Evolutionary conservation across 257 asterid species (phyloP), one percentile per base, ranked within the genome.

Genomic region (Oldenlandia corymbosa): DNA sequence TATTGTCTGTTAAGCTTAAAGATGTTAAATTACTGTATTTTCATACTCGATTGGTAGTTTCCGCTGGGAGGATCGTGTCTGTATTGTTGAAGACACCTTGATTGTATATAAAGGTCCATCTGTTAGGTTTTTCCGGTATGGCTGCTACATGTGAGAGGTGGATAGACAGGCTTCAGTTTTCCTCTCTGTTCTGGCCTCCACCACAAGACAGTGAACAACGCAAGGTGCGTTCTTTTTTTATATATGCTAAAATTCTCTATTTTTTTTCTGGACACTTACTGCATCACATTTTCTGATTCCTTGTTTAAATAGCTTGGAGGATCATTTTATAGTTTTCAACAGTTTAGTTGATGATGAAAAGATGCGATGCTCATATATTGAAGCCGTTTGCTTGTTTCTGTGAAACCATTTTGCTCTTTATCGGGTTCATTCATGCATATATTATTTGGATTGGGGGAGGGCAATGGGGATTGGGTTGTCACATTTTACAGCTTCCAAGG

Each of bases 121-220:
- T 68, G 30, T 64, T 42, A 60, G 53, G 46, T 55, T 72, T 68
- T 58, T n/a, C n/a, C n/a, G 43, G 6, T 21, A 92, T 92, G 99
- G 96, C 83, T 67, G 76, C 85, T 69, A 72, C 88, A 71, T 78
- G 73, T 60, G 95, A 85, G 72, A 92, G 82, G 82, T 92, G 99
- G 97, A 92, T 85, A 46, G 96, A 87, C 54, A 78, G 90, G 67
- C 84, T 92, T 77, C 95, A 92, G 78, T 85, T 79, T 71, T 92
- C 99, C 60, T 89, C 99, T 41, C 76, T 92, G 78, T 92, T 87
- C 77, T 92, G 95, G 91, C 97, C 83, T 21, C 97, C 97, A 32
- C 99, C 97, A 10, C 91, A 78, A 63, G 97, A 93, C 64, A 74
- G 78, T 57, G 90, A 69, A 26, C 99, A 89, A 66, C 79, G 97